Percentiles rank a stretch among this genome's conserved stretches.
Conservation (phyloP, 2,329 filamentous ascomycete species). For the Albophoma yamanashiensis region DNA sequence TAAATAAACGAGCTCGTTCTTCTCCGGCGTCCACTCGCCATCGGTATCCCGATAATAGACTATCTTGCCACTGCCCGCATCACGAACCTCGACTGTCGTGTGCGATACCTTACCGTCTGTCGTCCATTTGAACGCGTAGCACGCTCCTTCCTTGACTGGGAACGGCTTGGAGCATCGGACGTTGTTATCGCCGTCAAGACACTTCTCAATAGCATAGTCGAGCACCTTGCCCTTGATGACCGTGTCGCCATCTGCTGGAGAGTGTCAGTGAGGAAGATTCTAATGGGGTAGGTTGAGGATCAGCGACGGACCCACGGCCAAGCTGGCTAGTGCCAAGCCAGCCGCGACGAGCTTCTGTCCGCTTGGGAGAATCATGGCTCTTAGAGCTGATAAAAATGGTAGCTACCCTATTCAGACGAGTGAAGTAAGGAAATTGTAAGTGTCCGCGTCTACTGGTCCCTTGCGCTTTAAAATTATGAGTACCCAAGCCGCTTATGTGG, state of each 20-base stretch:
- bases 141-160: slow-evolving; percentile 22
- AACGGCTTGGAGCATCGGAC: slow-evolving; percentile 29
- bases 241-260: slow-evolving; percentile 6
- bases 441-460: not conserved
- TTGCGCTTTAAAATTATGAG: not conserved
- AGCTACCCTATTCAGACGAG: not conserved
- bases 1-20: slow-evolving; percentile 32
- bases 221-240: slow-evolving; percentile 23
- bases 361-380: slow-evolving; percentile 10
- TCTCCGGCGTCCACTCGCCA: slow-evolving; percentile 32
- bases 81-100: slow-evolving; percentile 23
- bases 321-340: slow-evolving; percentile 6
- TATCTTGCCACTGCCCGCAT: slow-evolving; percentile 26
- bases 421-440: not conserved
- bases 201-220: slow-evolving; percentile 30
- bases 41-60: slow-evolving; percentile 34
- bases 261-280: not conserved
- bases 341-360: slow-evolving; percentile 7
- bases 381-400: not conserved
- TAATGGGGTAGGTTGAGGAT: not conserved
- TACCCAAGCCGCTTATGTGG: not conserved
- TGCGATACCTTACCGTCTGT: slow-evolving; percentile 26
- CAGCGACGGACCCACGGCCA: slow-evolving; percentile 4
- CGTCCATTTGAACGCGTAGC: slow-evolving; percentile 30
- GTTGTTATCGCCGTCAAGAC: slow-evolving; percentile 26